Conservation (phyloP, 1,139 yeast genomes). For the Geotrichum candidum region DNA sequence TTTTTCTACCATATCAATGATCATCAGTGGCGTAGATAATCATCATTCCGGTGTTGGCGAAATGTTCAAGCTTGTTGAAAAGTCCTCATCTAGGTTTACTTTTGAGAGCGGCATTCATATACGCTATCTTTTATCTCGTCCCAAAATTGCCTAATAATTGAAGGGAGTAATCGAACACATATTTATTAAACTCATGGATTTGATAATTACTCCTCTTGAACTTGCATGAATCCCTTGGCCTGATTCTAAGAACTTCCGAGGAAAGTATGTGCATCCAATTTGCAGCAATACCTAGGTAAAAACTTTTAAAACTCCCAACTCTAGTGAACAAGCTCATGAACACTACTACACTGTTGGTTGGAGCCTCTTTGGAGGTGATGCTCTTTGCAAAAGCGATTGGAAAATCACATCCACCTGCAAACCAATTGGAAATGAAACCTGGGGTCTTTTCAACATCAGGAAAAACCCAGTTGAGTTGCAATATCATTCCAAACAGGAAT, state of each 20-base stretch:
- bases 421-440: constrained; percentile 44
- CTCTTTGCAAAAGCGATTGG: constrained; percentile 46
- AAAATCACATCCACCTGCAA: constrained; percentile 47
- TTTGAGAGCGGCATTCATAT: constrained; percentile 53
- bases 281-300: constrained; percentile 42
- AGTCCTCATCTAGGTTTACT: constrained; percentile 33
- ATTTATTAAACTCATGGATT: constrained; percentile 55
- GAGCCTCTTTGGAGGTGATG: constrained; percentile 54
- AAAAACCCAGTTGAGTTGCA: constrained; percentile 45
- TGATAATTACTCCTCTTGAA: constrained; percentile 49
- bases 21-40: constrained; percentile 55
- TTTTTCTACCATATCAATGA: constrained; percentile 59
- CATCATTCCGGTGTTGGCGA: constrained; percentile 59
- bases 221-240: constrained; percentile 39
- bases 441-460: constrained; percentile 46
- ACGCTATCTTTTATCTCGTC: constrained; percentile 39
- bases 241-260: constrained; percentile 32
- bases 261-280: constrained; percentile 39
- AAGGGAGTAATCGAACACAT: constrained; percentile 34
- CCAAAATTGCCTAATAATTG: constrained; percentile 15
- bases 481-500: constrained; percentile 38
- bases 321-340: constrained; percentile 16
- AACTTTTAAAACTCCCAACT: constrained; percentile 13
- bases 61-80: constrained; percentile 46
- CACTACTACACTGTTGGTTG: constrained; percentile 48